These are phyloP conservation scores for Vickermania ingenoplastis DNA, from an alignment of 208 protist species.

Conservation along the genomic window DNA sequence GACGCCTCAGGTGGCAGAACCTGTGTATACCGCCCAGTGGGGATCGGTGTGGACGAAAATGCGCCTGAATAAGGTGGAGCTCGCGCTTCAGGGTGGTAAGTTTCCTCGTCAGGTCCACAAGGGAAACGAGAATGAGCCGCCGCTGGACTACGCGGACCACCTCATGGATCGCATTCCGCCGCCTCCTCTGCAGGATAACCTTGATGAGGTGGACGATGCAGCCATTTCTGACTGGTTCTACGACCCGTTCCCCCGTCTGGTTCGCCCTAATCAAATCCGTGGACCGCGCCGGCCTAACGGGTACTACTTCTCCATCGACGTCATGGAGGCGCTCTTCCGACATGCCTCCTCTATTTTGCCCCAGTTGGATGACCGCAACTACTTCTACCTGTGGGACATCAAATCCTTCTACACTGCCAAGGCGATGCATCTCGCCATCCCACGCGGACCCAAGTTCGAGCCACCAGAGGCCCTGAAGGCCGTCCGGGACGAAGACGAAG, in stretches of 20 bases:
- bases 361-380: conserved; percentile 98
- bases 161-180: conserved; percentile 96
- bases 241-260: conserved; percentile 92
- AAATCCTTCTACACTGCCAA: conserved; percentile 99
- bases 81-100: conserved; percentile 44
- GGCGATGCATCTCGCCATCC: conserved; percentile 99
- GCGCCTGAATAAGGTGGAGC: conserved; percentile 96
- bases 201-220: conserved; percentile 98
- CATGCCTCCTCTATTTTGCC: conserved; percentile 95
- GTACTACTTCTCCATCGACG: conserved; percentile 90
- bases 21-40: conserved; percentile 99
- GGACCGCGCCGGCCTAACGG: conserved; percentile 67
- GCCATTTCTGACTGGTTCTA: conserved; percentile 99
- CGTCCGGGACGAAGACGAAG: conserved; percentile 89
- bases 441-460: conserved; percentile 98
- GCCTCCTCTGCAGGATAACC: conserved; percentile 93
- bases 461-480: conserved; percentile 35
- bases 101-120: conserved; percentile 96
- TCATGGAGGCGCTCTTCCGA: conserved; percentile 88
- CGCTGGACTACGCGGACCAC: conserved; percentile 99
- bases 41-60: conserved; percentile 99
- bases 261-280: conserved; percentile 89
- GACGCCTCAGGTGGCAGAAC: conserved; percentile 98
- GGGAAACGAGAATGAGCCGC: conserved; percentile 99
- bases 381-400: conserved; percentile 99